Percentiles rank a stretch among this genome's conserved stretches.
Evolutionary conservation across 2,329 filamentous ascomycete species (phyloP).

Genomic region (Alternaria gaisen): DNA sequence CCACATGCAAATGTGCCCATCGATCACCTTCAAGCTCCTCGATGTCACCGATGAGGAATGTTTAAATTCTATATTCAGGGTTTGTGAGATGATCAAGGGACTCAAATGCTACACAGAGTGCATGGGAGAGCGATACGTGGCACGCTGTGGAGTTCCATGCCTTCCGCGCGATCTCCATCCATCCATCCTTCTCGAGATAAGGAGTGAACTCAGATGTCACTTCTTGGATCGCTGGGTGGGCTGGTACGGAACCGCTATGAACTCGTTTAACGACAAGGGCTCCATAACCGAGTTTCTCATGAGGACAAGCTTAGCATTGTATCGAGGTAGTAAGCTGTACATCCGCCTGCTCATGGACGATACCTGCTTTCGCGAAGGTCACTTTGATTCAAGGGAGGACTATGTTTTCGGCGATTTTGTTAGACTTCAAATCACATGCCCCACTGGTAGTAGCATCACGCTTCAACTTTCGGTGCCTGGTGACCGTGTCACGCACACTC

Average conservation of each 20-base stretch:
- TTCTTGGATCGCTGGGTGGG: too few species aligned
- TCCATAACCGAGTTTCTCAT: not conserved
- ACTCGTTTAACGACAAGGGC: too few species aligned
- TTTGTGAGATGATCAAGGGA: not conserved
- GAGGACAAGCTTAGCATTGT: not conserved
- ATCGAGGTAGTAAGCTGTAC: not conserved
- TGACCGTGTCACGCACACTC: too few species aligned
- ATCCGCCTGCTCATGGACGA: not conserved
- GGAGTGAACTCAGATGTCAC: too few species aligned
- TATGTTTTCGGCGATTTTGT: too few species aligned
- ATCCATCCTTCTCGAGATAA: not conserved
- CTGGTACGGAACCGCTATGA: too few species aligned
- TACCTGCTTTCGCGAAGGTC: not conserved
- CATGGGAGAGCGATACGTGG: not conserved
- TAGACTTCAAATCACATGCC: too few species aligned
- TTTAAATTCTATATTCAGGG: rapidly evolving
- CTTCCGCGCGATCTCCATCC: not conserved
- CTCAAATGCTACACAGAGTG: not conserved
- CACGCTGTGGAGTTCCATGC: too few species aligned
- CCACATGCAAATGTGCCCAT: not conserved
- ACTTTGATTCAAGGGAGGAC: too few species aligned
- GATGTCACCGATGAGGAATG: too few species aligned
- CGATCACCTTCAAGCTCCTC: not conserved
- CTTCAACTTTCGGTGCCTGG: too few species aligned
- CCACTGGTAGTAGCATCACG: too few species aligned